Evolutionary conservation across 768 basidiomycete genomes (phyloP), one percentile per base, ranked within the genome.

Genomic region (Tylopilus felleus): DNA sequence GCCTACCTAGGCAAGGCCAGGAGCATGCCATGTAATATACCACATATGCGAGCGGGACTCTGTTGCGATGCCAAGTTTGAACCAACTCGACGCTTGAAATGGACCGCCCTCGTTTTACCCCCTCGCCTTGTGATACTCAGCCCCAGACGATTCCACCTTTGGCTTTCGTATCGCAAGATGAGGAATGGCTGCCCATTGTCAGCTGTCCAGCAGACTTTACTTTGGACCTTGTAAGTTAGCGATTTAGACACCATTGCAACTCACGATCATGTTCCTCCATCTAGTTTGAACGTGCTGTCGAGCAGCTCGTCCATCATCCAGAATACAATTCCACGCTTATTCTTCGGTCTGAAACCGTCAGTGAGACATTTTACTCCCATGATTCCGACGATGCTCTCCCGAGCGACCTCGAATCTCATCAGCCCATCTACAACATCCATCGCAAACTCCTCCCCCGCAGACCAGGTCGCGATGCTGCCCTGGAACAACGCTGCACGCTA

Each of bases 241-340:
- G 10, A 29, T 35, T 6, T 23, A 7, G 19, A 36, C 38, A 16
- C 17, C 4, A 9, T 17, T 8, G 12, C 8, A 41, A 8, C n/a
- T 44, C 25, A 46, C 39, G 14, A 35, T n/a, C 10, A 21, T 25
- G 17, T 22, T 36, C 16, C n/a, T 12, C 28, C 23, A 33, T 45
- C 17, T 57, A 93, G 91, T 97, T 97, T 65, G 81, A 88, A 59
- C 64, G 68, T 1, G 90, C 88, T 0, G 68, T 88, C 29, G 80
- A 79, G 23, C 87, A 91, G 57, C 75, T 96, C 17, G 75, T 93
- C 8, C 80, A 88, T 35, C 93, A 96, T 65, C 95, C 95, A 7
- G 95, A 98, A 65, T 91, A 92, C 67, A 96, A 95, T 65, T 93
- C 92, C 0, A 88, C 90, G 0, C 79, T 96, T 25, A 96, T 98